phyloP scores from a whole-genome alignment of 148 eudicot genomes.

The Camellia granthamiana region DNA sequence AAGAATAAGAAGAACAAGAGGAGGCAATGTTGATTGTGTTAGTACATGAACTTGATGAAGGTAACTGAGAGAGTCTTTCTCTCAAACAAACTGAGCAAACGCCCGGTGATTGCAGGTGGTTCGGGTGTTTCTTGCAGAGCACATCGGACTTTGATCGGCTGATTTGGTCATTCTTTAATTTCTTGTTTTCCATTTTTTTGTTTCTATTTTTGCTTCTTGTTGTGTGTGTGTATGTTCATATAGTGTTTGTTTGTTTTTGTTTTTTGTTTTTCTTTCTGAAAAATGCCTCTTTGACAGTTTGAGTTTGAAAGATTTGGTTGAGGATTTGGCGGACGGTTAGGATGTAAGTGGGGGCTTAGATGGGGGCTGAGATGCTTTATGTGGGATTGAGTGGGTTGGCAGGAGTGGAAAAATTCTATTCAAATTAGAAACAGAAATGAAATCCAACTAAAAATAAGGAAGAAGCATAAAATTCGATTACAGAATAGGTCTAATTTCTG shows the following conservation, averaged over 20 bases:
- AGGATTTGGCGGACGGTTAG: not conserved
- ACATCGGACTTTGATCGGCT: constrained; percentile 16
- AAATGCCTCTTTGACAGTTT: constrained; percentile 19
- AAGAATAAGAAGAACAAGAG: constrained; percentile 18
- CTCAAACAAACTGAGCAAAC: constrained; percentile 65
- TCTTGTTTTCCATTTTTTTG: constrained; percentile 13
- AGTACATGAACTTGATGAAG: not conserved
- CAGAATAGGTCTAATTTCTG: too few species aligned
- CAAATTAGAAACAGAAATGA: too few species aligned
- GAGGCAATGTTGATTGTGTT: constrained; percentile 7
- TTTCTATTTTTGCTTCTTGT: not conserved
- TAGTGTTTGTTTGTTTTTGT: too few species aligned
- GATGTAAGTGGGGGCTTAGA: not conserved
- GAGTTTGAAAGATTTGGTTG: constrained; percentile 8
- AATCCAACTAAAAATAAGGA: too few species aligned
- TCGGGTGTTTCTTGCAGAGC: constrained; percentile 69
- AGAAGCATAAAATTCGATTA: too few species aligned
- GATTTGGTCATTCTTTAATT: not conserved
- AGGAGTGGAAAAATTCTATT: too few species aligned
- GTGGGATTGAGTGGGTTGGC: not conserved
- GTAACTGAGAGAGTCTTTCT: constrained; percentile 44
- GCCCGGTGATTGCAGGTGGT: constrained; percentile 66
- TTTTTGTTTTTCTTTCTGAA: not conserved
- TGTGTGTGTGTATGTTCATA: not conserved
- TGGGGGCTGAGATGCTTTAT: not conserved